Evolutionary conservation across 208 protist species (phyloP).

Genomic region (Acanthamoeba healyi): DNA sequence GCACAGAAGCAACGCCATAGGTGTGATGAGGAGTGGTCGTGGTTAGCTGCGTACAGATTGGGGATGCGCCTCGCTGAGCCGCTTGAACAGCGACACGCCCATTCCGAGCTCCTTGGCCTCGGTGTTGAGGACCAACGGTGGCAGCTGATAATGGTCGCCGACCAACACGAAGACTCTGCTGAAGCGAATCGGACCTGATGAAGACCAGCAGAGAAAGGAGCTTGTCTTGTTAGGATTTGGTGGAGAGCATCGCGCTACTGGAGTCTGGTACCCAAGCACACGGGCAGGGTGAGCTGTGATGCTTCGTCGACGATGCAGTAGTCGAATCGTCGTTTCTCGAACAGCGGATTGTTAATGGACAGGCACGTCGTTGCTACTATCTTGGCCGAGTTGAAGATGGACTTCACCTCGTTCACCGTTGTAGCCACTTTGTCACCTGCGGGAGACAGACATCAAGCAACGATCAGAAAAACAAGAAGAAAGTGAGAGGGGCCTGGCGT

Average conservation of each 20-base stretch:
- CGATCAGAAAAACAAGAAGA: neutral
- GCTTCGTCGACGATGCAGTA: constrained; percentile 92
- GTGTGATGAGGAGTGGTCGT: neutral
- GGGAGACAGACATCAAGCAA: neutral
- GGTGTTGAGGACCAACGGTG: constrained; percentile 86
- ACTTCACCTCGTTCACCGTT: constrained; percentile 74
- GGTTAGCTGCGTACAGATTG: constrained; percentile 53
- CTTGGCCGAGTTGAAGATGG: constrained; percentile 14
- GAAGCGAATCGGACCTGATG: constrained; percentile 64
- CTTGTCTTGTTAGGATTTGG: no score
- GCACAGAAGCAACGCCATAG: neutral
- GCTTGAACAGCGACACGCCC: constrained; percentile 86
- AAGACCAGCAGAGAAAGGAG: neutral
- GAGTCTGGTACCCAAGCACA: constrained; percentile 85
- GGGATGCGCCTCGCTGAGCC: constrained; percentile 85
- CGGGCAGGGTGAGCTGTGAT: constrained; percentile 85
- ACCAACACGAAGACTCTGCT: constrained; percentile 77
- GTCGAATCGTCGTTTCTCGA: constrained; percentile 86
- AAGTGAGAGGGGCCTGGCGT: neutral
- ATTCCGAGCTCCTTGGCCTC: constrained; percentile 85
- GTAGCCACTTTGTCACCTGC: neutral
- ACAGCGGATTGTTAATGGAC: constrained; percentile 83
- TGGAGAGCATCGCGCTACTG: no score
- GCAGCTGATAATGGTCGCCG: constrained; percentile 87
- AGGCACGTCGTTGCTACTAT: constrained; percentile 88